Percentiles rank a stretch among this genome's conserved stretches.
These are phyloP conservation scores for Aspergillus nanangensis DNA, from an alignment of 495 filamentous ascomycete species.

Conservation along the genomic window DNA sequence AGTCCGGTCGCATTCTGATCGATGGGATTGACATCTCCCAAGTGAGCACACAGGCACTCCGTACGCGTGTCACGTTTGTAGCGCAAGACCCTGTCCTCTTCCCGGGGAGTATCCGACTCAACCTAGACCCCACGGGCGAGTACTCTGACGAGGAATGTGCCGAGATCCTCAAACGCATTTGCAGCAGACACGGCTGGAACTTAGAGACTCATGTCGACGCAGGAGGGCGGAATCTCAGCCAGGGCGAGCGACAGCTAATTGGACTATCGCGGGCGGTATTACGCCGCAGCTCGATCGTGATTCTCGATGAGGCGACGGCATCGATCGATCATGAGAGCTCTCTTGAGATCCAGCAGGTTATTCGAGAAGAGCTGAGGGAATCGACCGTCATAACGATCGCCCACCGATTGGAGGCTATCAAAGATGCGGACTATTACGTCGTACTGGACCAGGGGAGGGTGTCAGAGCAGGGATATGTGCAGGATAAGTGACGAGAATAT, in stretches of 20 bases:
- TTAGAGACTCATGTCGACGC: slow-evolving; percentile 53
- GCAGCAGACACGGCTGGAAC: slow-evolving; percentile 46
- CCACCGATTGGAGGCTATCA: slow-evolving; percentile 77
- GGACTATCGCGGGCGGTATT: slow-evolving; percentile 55
- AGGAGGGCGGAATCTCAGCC: slow-evolving; percentile 54
- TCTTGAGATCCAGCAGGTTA: slow-evolving; percentile 68
- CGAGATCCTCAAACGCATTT: slow-evolving; percentile 47
- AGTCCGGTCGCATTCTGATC: slow-evolving; percentile 51
- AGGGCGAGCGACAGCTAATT: slow-evolving; percentile 60
- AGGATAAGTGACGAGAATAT: slow-evolving; percentile 15
- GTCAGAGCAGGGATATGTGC: slow-evolving; percentile 30
- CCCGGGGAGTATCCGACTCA: slow-evolving; percentile 54
- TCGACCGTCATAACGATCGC: slow-evolving; percentile 88
- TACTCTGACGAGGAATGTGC: slow-evolving; percentile 48
- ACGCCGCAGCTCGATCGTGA: slow-evolving; percentile 52
- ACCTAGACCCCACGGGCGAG: slow-evolving; percentile 49
- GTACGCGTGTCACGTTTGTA: slow-evolving; percentile 56
- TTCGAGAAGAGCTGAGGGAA: slow-evolving; percentile 67
- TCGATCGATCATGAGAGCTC: slow-evolving; percentile 77
- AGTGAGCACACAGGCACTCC: slow-evolving; percentile 55
- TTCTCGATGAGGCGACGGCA: slow-evolving; percentile 82
- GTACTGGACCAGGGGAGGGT: slow-evolving; percentile 63
- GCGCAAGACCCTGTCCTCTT: slow-evolving; percentile 64
- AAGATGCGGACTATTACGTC: slow-evolving; percentile 68
- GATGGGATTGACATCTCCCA: slow-evolving; percentile 57